Base-by-base conservation (phyloP, 805 yeast genomes). In the Lachancea quebecensis region DNA sequence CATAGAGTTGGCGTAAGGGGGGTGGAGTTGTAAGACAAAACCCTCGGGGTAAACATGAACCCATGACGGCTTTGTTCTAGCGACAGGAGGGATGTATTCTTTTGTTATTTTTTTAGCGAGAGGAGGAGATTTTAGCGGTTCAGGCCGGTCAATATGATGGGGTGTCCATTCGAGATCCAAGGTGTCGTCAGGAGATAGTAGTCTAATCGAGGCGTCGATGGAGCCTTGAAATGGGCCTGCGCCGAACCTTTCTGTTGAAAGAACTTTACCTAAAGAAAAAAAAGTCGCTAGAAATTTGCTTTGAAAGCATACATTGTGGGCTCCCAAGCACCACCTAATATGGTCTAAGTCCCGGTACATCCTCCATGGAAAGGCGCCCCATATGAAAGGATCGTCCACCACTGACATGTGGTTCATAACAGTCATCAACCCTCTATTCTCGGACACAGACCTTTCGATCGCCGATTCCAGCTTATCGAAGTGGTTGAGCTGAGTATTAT, bases 11-110 rank as follows among this genome's bases (percentile, higher is more conserved):
- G 75, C 72, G 59, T 78, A 80, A 0, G 96, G 96, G 31, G 82
- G 81, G 49, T 81, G 74, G 40, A 86, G 62, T 62, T 93, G 99
- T 43, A 91, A 75, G 4, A 91, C 98, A 61, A 82, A 87, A 0
- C 95, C 96, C 63, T 91, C 99, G 0, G 99, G 99, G 64, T 87
- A 91, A 3, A 89, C 79, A 61, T 91, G 98, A 47, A 93, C 78
- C 98, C 98, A 91, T 0, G 87, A 79, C 0, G 93, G 82, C 47
- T 75, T 78, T 12, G 72, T 64, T 45, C 90, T 68, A 25, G 77
- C 67, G 30, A 84, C 70, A 2, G 91, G 91, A 1, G 77, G 68
- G 1, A 71, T 41, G 50, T 74, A 74, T 4, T 57, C 52, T 18
- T 49, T 18, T 33, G 44, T 11, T 10, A 46, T 27, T 29, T 37